Conservation (phyloP, 163 green algal genomes). For the Prototheca cutis region DNA sequence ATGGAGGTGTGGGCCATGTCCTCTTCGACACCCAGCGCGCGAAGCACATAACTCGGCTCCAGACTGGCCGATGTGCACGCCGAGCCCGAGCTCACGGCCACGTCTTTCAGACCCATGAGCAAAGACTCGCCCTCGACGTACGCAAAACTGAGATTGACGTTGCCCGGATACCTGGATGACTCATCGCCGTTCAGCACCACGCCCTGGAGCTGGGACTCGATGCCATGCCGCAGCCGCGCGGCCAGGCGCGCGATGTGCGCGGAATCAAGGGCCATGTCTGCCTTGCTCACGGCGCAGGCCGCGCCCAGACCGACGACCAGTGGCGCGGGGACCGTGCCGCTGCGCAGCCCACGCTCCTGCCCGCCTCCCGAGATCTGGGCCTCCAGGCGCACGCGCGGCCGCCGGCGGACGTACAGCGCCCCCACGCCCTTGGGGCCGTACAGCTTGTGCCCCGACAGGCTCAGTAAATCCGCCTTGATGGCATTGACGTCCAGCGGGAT, state of each 20-base stretch:
- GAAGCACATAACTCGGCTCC: slow-evolving; percentile 94
- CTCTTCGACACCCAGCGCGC: slow-evolving; percentile 93
- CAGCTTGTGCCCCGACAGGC: slow-evolving; percentile 94
- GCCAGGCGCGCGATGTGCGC: slow-evolving; percentile 64
- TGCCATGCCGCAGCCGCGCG: slow-evolving; percentile 66
- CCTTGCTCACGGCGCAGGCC: slow-evolving; percentile 68
- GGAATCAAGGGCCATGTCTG: slow-evolving; percentile 71
- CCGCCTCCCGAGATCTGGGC: slow-evolving; percentile 87
- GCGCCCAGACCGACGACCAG: slow-evolving; percentile 81
- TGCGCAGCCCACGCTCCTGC: slow-evolving; percentile 88
- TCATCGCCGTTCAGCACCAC: slow-evolving; percentile 85
- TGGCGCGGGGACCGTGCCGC: slow-evolving; percentile 82
- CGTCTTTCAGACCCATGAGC: slow-evolving; percentile 94
- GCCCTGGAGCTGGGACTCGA: slow-evolving; percentile 49
- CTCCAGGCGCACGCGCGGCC: slow-evolving; percentile 88
- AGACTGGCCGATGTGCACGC: slow-evolving; percentile 92
- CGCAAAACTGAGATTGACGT: slow-evolving; percentile 95
- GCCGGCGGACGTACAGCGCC: slow-evolving; percentile 88
- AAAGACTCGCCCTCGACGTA: slow-evolving; percentile 96
- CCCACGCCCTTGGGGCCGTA: slow-evolving; percentile 93
- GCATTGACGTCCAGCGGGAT: slow-evolving; percentile 86
- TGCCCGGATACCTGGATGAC: slow-evolving; percentile 76
- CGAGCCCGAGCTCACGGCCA: slow-evolving; percentile 83
- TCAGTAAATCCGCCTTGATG: slow-evolving; percentile 91
- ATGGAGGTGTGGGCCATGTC: slow-evolving; percentile 98